phyloP scores from a whole-genome alignment of 2,329 filamentous ascomycete genomes.

The Fusarium nisikadoi region DNA sequence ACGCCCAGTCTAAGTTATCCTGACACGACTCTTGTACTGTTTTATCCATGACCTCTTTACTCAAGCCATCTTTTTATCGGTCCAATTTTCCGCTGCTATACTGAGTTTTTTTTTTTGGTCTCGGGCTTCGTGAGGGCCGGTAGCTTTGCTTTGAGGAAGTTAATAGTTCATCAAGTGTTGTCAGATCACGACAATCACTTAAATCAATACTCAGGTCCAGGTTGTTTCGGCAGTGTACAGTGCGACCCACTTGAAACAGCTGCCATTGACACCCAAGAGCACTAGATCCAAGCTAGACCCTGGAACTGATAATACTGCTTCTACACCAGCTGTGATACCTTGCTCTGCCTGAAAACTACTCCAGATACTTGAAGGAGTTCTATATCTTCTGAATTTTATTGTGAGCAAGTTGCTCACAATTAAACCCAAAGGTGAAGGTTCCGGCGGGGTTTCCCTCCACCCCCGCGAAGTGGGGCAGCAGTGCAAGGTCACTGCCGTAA shows the following conservation, averaged over 20 bases:
- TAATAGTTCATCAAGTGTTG: neutral
- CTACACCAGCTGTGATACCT: neutral
- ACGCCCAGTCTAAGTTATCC: neutral
- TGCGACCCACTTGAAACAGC: constrained; percentile 18
- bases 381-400: neutral
- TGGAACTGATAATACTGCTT: constrained; percentile 8
- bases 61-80: neutral
- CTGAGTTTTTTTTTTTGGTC: neutral
- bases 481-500: constrained; percentile 44
- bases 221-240: constrained; percentile 25
- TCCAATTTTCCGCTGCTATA: neutral
- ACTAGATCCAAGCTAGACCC: constrained; percentile 4
- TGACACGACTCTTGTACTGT: neutral
- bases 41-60: constrained; percentile 5
- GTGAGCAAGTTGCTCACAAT: neutral
- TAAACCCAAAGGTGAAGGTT: neutral
- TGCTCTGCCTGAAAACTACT: neutral
- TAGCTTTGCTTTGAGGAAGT: neutral
- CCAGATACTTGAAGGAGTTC: neutral
- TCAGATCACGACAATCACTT: neutral
- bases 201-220: neutral
- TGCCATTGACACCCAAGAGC: neutral
- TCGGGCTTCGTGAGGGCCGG: neutral
- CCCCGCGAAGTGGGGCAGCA: constrained; percentile 46
- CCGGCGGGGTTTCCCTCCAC: constrained; percentile 11